A percentile compares a stretch with the other conserved stretches of the same genome.
Conservation (phyloP, 345 rosid genomes). For the Acer negundo region DNA sequence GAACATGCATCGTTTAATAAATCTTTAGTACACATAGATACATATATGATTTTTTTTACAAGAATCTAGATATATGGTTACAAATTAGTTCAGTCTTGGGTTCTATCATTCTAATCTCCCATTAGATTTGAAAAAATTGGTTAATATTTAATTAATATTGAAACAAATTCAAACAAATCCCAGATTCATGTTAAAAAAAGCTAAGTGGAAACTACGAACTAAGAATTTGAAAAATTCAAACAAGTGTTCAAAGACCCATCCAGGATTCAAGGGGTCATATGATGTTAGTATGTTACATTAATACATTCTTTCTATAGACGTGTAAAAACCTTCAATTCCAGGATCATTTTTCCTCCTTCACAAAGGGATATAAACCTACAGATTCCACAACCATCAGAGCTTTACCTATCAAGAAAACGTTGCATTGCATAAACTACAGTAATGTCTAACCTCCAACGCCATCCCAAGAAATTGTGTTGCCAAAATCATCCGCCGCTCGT, state of each 20-base stretch:
- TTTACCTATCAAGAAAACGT: background rate
- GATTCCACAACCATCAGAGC: background rate
- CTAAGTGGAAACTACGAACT: too few relatives aligned
- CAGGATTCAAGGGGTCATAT: background rate
- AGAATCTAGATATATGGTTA: too few relatives aligned
- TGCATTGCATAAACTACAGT: background rate
- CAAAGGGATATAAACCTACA: background rate
- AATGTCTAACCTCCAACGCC: conserved; percentile 4
- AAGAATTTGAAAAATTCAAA: too few relatives aligned
- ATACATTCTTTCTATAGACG: background rate
- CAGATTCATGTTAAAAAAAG: too few relatives aligned
- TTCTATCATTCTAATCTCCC: too few relatives aligned
- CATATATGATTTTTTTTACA: too few relatives aligned
- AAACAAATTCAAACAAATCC: too few relatives aligned
- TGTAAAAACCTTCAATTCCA: background rate
- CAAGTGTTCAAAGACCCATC: background rate
- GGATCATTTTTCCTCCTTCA: background rate
- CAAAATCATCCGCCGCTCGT: conserved; percentile 72
- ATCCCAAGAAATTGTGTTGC: background rate
- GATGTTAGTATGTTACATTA: background rate
- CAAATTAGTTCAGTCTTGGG: too few relatives aligned
- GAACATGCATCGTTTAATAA: too few relatives aligned
- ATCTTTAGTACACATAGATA: too few relatives aligned
- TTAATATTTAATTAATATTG: too few relatives aligned
- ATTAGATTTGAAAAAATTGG: too few relatives aligned